Conservation (phyloP, 2,329 filamentous ascomycete genomes). For the Gnomoniopsis smithogilvyi region DNA sequence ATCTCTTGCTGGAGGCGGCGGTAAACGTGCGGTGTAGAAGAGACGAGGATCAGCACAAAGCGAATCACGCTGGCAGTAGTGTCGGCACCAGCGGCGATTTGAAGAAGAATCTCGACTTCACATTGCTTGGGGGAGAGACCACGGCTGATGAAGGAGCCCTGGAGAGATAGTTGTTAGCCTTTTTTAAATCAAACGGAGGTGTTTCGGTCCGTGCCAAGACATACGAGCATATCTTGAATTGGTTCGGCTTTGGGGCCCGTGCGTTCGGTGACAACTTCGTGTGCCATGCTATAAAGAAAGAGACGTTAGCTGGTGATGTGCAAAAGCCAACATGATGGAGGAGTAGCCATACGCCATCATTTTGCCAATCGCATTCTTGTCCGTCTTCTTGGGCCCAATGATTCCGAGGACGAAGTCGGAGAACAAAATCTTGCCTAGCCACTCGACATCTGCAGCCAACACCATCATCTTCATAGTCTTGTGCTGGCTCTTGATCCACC, state of each 20-base stretch:
- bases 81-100: conserved; percentile 16
- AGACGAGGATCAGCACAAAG: background rate
- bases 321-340: background rate
- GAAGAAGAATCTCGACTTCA: conserved; percentile 9
- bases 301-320: background rate
- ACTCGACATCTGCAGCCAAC: background rate
- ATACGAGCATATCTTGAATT: conserved; percentile 2
- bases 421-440: conserved; percentile 19
- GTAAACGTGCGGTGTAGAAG: background rate
- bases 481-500: conserved; percentile 37
- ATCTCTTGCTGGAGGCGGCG: background rate
- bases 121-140: conserved; percentile 8
- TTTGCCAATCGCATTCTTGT: background rate
- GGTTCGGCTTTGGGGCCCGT: background rate
- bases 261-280: background rate
- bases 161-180: background rate
- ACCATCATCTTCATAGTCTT: conserved; percentile 34
- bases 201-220: background rate
- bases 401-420: background rate
- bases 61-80: conserved; percentile 12
- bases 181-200: too few species aligned
- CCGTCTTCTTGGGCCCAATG: background rate
- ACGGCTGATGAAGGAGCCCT: conserved; percentile 13
- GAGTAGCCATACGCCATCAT: background rate
- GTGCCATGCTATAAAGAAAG: background rate